Evolutionary conservation across 179 eudicot genomes (phyloP), one percentile per base, ranked within the genome.

Genomic region (Beta macrorhiza): DNA sequence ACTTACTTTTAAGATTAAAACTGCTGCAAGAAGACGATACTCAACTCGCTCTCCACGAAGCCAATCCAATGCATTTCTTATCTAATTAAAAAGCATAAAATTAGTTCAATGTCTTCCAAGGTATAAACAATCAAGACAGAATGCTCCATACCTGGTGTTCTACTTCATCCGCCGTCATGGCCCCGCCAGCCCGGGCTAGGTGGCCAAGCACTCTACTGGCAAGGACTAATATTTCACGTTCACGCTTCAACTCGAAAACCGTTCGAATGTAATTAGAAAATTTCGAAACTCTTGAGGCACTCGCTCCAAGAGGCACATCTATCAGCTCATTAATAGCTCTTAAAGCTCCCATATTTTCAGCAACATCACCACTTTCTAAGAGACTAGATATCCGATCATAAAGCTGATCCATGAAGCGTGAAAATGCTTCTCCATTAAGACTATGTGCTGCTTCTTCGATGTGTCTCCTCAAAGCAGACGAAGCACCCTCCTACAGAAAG

Each of bases 101-200:
- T 19, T 32, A 70, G 47, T 13, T 10, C 19, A 37, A 45, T 44
- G 22, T 53, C 45, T 71, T n/a, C 10, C 63, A 56, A 71, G 55
- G 45, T 71, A 78, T 59, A 63, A 65, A 25, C 20, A 71, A 75
- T 67, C 62, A 76, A 68, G n/a, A 32, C 79, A 84, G 2, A 22
- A 19, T 12, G 69, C 19, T 72, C 75, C 86, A 55, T 74, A 93
- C 99, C 93, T 92, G 98, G 75, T 88, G 87, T 84, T 95, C 98
- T 81, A 93, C 95, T 89, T 95, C 99, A 89, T 92, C 97, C 5
- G 98, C 97, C 22, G 99, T 91, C 97, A 92, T 92, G 80, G 99
- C 98, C 77, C 99, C 98, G 75, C 99, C 98, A 76, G 90, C 90
- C 85, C 94, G 88, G 71, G 98, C 99, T 61, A 95, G 86, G 81